phyloP scores from a whole-genome alignment of 805 yeast genomes.

The Phaffomyces antillensis region DNA sequence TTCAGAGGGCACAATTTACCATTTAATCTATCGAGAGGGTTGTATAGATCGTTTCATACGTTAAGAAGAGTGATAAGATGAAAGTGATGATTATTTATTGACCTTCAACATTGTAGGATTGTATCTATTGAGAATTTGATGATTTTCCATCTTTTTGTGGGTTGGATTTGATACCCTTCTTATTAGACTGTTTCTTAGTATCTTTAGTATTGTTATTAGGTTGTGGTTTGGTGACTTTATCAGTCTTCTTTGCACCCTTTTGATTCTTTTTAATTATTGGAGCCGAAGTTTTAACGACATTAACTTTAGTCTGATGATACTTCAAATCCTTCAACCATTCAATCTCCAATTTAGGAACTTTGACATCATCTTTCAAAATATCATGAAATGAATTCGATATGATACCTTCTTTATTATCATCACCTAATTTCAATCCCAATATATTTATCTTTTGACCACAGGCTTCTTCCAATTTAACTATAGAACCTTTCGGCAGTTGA shows the following conservation, averaged over 20 bases:
- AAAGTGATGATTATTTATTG: background rate
- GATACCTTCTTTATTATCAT: background rate
- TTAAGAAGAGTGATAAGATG: background rate
- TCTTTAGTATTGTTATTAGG: background rate
- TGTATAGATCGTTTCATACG: conserved; percentile 4
- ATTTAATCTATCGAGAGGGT: background rate
- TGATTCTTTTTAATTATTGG: conserved; percentile 30
- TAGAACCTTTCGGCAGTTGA: conserved; percentile 45
- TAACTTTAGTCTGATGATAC: conserved; percentile 33
- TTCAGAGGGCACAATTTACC: conserved; percentile 4
- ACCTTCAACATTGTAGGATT: too few relatives aligned
- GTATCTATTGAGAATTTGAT: too few relatives aligned
- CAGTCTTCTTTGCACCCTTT: conserved; percentile 9
- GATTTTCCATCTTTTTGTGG: too few relatives aligned
- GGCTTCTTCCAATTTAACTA: conserved; percentile 24
- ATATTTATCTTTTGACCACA: conserved; percentile 30
- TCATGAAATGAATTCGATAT: conserved; percentile 22
- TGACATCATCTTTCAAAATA: conserved; percentile 10
- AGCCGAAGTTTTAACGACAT: conserved; percentile 39
- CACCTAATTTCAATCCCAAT: conserved; percentile 14
- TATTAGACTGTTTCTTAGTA: too few relatives aligned
- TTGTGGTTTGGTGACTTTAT: background rate
- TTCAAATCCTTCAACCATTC: conserved; percentile 38
- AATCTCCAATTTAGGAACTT: conserved; percentile 31
- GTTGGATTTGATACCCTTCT: too few relatives aligned